These are phyloP conservation scores for Fraxinus sp. DNA, from an alignment of 305 asterid species.

Conservation along the genomic window DNA sequence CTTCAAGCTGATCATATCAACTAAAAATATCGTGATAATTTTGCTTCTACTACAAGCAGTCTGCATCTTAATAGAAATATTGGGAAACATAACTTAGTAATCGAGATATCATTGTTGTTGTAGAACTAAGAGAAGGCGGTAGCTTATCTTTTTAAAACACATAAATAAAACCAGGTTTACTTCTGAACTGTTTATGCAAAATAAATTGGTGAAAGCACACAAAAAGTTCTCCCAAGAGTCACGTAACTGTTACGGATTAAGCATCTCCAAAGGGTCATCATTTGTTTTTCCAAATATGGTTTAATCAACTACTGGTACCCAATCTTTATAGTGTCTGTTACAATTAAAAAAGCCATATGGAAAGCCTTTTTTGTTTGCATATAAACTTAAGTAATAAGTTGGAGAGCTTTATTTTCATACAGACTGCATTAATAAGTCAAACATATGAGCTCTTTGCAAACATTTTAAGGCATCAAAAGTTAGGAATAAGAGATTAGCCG, in stretches of 20 bases:
- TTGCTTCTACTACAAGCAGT: background rate
- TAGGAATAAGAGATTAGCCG: background rate
- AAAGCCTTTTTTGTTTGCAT: background rate
- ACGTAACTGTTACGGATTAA: background rate
- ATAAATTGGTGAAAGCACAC: background rate
- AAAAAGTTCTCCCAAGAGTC: background rate
- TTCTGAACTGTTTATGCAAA: background rate
- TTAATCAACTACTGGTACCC: background rate
- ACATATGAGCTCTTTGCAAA: background rate
- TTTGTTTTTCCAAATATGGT: background rate
- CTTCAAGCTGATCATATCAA: background rate
- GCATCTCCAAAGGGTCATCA: background rate
- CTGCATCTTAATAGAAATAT: background rate
- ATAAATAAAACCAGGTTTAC: background rate
- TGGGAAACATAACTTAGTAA: background rate
- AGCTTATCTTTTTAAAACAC: background rate
- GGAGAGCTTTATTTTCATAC: background rate
- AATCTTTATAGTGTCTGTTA: background rate
- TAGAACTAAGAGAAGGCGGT: background rate
- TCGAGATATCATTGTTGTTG: background rate
- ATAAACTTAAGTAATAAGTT: background rate
- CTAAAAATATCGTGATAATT: background rate
- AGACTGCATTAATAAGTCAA: background rate
- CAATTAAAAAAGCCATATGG: background rate
- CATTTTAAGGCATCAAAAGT: background rate